Evolutionary conservation across 805 yeast species (phyloP), one percentile per base, ranked within the genome.

Genomic region (Metschnikowia cerradonensis): DNA sequence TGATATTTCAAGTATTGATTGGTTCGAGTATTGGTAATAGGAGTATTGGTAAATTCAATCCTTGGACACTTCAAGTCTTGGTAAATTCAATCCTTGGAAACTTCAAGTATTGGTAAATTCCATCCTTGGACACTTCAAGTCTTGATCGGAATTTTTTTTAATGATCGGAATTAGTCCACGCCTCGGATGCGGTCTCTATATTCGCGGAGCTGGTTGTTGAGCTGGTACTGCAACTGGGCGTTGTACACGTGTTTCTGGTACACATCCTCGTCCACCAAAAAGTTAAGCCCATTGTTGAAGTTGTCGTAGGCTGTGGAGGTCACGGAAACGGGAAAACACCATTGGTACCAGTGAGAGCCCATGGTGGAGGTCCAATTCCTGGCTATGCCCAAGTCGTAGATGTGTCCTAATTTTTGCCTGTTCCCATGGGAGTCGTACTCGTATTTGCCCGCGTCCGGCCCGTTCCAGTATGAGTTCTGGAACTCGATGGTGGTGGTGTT

Each of bases 401-500:
- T 72, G 65, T 92, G 88, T 1, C 86, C 90, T 6, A 76, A 55
- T 6, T 71, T 65, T 45, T 69, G 63, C 11, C 81, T 42, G 61
- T 68, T 35, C 75, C 84, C 61, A 59, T 26, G 52, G 31, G 63
- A 68, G 50, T 71, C 71, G 39, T 75, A 71, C 51, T 66, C 68
- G 51, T 71, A 71, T 3, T 57, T 56, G 10, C 42, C 41, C 26
- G 69, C 54, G 43, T 74, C 77, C 38, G 72, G 67, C 48, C 75
- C 65, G 54, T 74, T 75, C 58, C 85, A 72, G 43, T 77, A 73
- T 32, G 63, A 60, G 38, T 84, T 88, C 60, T 80, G 83, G 52
- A 83, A 72, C 67, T 94, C 99, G 23, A 92, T 77, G 0, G 98
- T 92, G 3, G 97, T 91, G 52, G 73, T 70, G 68, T 92, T 92